phyloP scores from a whole-genome alignment of 148 eudicot genomes.

The Amaranthus hypochondriacus region DNA sequence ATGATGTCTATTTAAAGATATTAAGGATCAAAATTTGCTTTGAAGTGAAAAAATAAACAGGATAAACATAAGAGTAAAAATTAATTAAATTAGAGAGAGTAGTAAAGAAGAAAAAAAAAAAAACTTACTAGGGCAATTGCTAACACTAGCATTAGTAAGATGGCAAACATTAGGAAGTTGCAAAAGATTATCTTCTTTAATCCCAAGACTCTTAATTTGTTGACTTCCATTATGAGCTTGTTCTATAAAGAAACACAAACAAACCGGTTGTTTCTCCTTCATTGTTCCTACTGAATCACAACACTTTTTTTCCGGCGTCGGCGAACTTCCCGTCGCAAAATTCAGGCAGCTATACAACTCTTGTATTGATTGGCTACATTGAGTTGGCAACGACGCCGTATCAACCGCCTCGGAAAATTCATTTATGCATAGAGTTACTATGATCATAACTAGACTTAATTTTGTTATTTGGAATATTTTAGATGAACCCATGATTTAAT shows the following conservation, averaged over 20 bases:
- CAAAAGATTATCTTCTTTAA: slow-evolving; percentile 52
- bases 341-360: slow-evolving; percentile 44
- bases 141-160: slow-evolving; percentile 39
- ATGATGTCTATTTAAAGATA: too few relatives aligned
- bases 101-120: background rate
- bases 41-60: too few relatives aligned
- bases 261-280: slow-evolving; percentile 49
- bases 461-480: background rate
- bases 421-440: background rate
- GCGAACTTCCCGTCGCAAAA: slow-evolving; percentile 45
- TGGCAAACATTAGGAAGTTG: slow-evolving; percentile 66
- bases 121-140: slow-evolving; percentile 61
- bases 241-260: slow-evolving; percentile 53
- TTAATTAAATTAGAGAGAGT: too few relatives aligned
- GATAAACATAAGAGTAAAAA: too few relatives aligned
- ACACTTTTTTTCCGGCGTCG: slow-evolving; percentile 44
- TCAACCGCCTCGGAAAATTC: background rate
- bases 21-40: too few relatives aligned
- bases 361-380: slow-evolving; percentile 36
- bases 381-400: slow-evolving; percentile 1
- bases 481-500: background rate
- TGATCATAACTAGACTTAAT: background rate
- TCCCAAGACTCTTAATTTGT: slow-evolving; percentile 42
- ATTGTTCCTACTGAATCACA: slow-evolving; percentile 40
- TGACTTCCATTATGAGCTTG: slow-evolving; percentile 55